Evolutionary conservation across 805 yeast genomes (phyloP), one percentile per base, ranked within the genome.

Genomic region (Yamadazyma insecticola): DNA sequence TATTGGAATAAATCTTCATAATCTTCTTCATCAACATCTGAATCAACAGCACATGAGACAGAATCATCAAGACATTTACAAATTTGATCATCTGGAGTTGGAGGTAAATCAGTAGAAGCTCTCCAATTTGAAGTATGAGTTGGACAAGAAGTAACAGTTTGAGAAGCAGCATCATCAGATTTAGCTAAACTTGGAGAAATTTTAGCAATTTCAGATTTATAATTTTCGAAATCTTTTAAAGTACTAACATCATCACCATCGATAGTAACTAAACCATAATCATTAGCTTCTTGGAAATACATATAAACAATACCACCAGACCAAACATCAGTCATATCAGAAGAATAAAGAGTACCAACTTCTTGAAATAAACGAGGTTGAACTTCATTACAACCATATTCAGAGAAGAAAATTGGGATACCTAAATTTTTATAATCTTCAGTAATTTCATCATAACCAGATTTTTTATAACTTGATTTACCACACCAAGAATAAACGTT

Each of bases 401-500:
- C 92, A 26, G 89, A 81, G 67, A 83, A 82, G 70, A 83, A 82
- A 30, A 72, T 63, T 32, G 90, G 94, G 30, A 83, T 66, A 25
- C 84, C 74, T 55, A 81, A 59, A 62, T 81, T 75, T 24, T 67
- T 37, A 54, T 81, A 81, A 37, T 78, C 79, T 17, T 65, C 57
- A 29, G 89, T 81, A 66, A 82, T 73, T 41, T 60, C 72, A 42
- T 64, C 50, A 61, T 78, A 83, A 53, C 92, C 92, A 36, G 89
- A 81, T 5, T 55, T 40, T 19, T 51, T 33, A 66, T 67, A 82
- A 32, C 73, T 53, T 13, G 85, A 75, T 13, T 51, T 26, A 50
- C 90, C 90, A 70, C 92, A 82, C 92, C 92, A 83, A 66, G 81
- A 87, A 67, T 83, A 83, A 87, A 81, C 81, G 73, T 83, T 83